A percentile compares a stretch with the other conserved stretches of the same genome.
phyloP scores from a whole-genome alignment of 805 yeast species.

The Kazachstania bromeliacearum region DNA sequence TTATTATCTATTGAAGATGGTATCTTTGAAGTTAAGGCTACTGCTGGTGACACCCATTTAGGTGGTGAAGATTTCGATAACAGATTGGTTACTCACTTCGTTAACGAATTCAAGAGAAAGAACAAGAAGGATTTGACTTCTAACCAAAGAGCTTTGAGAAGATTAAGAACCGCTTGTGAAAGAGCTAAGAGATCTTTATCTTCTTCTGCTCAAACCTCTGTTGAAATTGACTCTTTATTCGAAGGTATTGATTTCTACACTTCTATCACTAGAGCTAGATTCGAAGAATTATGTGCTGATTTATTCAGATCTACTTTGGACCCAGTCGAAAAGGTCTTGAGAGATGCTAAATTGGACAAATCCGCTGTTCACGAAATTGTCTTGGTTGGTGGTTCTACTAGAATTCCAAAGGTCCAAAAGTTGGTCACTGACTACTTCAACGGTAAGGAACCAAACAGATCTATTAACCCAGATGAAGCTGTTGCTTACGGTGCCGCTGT shows the following conservation, averaged over 20 bases:
- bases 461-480: constrained; percentile 98
- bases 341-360: constrained; percentile 89
- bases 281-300: constrained; percentile 95
- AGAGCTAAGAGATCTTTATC: constrained; percentile 98
- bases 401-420: constrained; percentile 98
- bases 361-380: constrained; percentile 90
- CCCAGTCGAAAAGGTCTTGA: constrained; percentile 94
- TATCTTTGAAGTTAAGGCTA: constrained; percentile 93
- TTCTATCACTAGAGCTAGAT: constrained; percentile 96
- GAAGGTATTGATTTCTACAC: constrained; percentile 98
- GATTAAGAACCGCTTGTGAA: constrained; percentile 98
- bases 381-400: constrained; percentile 96
- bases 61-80: constrained; percentile 99
- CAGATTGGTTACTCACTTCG: constrained; percentile 90
- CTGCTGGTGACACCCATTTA: constrained; percentile 73
- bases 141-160: constrained; percentile 96
- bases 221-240: constrained; percentile 90
- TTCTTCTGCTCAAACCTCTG: constrained; percentile 92
- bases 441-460: constrained; percentile 97
- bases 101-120: constrained; percentile 94
- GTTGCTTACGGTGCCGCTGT: constrained; percentile 99
- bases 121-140: constrained; percentile 86
- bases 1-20: constrained; percentile 90
- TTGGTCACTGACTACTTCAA: constrained; percentile 95
- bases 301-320: constrained; percentile 90